These are phyloP conservation scores for Coemansia sp. DNA, from an alignment of 192 early-diverging fungal species.

Conservation along the genomic window DNA sequence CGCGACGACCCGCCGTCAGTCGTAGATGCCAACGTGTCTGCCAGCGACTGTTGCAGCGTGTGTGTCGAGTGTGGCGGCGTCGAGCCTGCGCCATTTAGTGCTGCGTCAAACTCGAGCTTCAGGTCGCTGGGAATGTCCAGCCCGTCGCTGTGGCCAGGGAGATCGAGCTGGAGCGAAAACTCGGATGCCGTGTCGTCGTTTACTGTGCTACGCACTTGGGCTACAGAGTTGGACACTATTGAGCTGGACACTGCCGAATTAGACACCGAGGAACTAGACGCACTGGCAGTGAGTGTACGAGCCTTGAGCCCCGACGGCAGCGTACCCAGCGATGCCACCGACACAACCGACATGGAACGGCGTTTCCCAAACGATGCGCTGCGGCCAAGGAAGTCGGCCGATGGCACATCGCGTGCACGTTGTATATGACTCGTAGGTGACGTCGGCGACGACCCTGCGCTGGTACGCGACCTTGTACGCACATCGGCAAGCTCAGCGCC, in stretches of 20 bases:
- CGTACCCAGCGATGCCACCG: constrained; percentile 12
- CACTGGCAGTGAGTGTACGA: background rate
- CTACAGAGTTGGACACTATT: background rate
- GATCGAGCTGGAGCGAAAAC: constrained; percentile 43
- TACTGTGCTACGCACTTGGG: background rate
- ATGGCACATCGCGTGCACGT: background rate
- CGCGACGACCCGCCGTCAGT: constrained; percentile 7
- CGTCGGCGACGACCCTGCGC: constrained; percentile 26
- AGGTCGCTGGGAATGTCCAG: constrained; percentile 44
- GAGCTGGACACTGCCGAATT: background rate
- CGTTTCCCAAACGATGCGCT: constrained; percentile 30
- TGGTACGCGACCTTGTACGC: constrained; percentile 27
- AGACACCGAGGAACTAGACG: background rate
- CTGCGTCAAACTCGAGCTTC: constrained; percentile 49
- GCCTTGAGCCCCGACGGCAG: background rate
- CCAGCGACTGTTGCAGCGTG: constrained; percentile 11
- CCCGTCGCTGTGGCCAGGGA: constrained; percentile 22
- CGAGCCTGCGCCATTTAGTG: constrained; percentile 27
- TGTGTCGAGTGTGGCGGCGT: constrained; percentile 30
- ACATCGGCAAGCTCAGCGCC: constrained; percentile 14
- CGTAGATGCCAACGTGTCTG: constrained; percentile 7
- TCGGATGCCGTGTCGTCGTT: constrained; percentile 31
- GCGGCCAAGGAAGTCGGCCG: background rate
- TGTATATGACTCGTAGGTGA: constrained; percentile 4
- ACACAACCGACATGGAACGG: constrained; percentile 47